Percentiles rank a stretch among this genome's conserved stretches.
Conservation (phyloP, 441 rosid species). For the Erodium trifolium region DNA sequence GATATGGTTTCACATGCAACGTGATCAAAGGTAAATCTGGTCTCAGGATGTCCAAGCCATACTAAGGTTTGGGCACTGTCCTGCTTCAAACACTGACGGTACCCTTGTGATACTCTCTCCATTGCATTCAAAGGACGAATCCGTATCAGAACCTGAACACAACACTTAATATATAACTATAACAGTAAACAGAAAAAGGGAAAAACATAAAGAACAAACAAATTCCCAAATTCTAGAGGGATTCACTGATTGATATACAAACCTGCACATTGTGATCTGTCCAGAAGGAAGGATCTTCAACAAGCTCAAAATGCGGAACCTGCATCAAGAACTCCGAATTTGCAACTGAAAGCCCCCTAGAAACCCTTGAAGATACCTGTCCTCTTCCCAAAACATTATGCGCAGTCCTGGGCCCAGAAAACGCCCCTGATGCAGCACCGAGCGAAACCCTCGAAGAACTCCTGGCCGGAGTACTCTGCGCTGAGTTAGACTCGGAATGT, state of each 20-base stretch:
- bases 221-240: neutral
- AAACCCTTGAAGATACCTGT: slow-evolving; percentile 35
- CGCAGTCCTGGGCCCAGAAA: slow-evolving; percentile 29
- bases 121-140: slow-evolving; percentile 79
- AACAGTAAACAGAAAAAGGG: no score
- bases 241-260: neutral
- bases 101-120: slow-evolving; percentile 70
- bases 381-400: slow-evolving; percentile 45
- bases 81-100: slow-evolving; percentile 81
- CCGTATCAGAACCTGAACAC: slow-evolving; percentile 70
- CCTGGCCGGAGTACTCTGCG: slow-evolving; percentile 71
- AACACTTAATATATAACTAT: neutral
- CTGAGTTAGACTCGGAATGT: slow-evolving; percentile 60
- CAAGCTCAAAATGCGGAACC: slow-evolving; percentile 91
- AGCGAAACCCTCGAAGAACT: slow-evolving; percentile 49
- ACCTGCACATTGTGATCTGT: slow-evolving; percentile 99
- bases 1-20: slow-evolving; percentile 90
- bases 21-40: slow-evolving; percentile 80
- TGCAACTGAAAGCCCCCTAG: slow-evolving; percentile 36
- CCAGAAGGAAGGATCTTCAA: slow-evolving; percentile 96
- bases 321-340: slow-evolving; percentile 33
- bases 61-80: slow-evolving; percentile 70
- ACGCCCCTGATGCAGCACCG: slow-evolving; percentile 29
- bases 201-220: no score
- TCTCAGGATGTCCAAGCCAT: slow-evolving; percentile 91